A percentile compares a stretch with the other conserved stretches of the same genome.
Evolutionary conservation across 208 protist species (phyloP).

Genomic region (Crithidia acanthocephali): DNA sequence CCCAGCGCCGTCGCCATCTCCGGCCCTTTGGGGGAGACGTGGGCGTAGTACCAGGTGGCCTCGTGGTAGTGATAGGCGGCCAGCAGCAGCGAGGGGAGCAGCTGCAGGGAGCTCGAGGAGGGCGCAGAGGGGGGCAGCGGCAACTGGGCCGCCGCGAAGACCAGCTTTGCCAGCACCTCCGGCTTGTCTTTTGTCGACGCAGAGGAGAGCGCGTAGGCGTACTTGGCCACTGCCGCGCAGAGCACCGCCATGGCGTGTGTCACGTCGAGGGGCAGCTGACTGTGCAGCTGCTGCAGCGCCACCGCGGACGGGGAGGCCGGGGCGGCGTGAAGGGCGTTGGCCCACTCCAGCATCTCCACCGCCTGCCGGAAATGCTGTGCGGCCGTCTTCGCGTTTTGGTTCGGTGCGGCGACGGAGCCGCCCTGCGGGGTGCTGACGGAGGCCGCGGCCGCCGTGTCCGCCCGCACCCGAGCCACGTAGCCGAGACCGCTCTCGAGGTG

Average conservation of each 20-base stretch:
- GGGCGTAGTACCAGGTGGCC: conserved; percentile 59
- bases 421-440: conserved; percentile 19
- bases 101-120: conserved; percentile 27
- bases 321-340: conserved; percentile 31
- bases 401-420: conserved; percentile 30
- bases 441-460: conserved; percentile 23
- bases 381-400: conserved; percentile 56
- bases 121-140: conserved; percentile 31
- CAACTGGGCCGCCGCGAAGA: conserved; percentile 45
- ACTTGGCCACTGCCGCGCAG: conserved; percentile 64
- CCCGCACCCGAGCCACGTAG: conserved; percentile 44
- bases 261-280: conserved; percentile 38
- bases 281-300: conserved; percentile 38
- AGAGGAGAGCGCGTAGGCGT: conserved; percentile 67
- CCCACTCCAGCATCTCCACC: conserved; percentile 34
- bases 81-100: conserved; percentile 59
- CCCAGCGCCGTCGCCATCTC: conserved; percentile 71
- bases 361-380: conserved; percentile 48
- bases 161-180: conserved; percentile 60
- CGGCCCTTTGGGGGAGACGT: conserved; percentile 31
- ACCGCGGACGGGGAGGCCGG: conserved; percentile 36
- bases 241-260: conserved; percentile 41
- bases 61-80: conserved; percentile 71
- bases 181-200: conserved; percentile 46
- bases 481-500: conserved; percentile 48